A percentile compares a stretch with the other conserved stretches of the same genome.
phyloP scores from a whole-genome alignment of 2,329 filamentous ascomycete species.

The Aspergillus hortae region DNA sequence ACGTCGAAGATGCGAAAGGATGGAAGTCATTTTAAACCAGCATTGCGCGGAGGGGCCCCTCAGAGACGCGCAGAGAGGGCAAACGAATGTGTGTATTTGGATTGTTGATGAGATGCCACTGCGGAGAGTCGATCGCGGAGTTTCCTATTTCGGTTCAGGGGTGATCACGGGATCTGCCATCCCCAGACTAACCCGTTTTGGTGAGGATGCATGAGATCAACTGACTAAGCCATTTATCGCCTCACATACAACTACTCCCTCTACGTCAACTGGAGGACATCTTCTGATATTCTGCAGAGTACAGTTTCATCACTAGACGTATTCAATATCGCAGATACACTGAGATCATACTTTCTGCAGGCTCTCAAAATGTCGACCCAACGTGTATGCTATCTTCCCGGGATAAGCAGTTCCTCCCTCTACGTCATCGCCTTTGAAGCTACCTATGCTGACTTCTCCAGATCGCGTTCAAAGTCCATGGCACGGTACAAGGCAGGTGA shows the following conservation, averaged over 20 bases:
- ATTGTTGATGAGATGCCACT: neutral
- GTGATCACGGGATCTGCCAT: constrained; percentile 6
- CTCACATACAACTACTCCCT: no score
- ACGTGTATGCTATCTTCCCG: constrained; percentile 3
- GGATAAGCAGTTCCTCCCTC: neutral
- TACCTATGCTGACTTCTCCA: constrained; percentile 13
- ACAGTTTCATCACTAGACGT: no score
- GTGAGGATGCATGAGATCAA: neutral
- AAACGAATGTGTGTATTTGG: neutral
- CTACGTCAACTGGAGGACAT: no score
- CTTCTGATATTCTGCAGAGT: no score
- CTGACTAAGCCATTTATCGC: constrained; percentile 6
- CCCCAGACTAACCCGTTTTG: neutral
- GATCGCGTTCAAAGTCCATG: constrained; percentile 54
- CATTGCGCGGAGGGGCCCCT: constrained; percentile 23
- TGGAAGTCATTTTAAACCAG: constrained; percentile 41
- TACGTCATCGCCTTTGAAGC: constrained; percentile 5
- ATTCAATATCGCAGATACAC: no score
- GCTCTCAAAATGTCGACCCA: constrained; percentile 5
- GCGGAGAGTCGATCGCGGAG: constrained; percentile 3
- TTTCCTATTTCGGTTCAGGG: constrained; percentile 18
- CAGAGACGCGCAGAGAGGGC: constrained; percentile 9
- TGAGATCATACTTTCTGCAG: neutral
- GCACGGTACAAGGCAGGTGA: constrained; percentile 64
- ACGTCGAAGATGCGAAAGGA: constrained; percentile 47